phyloP scores from a whole-genome alignment of 1,284 basidiomycete genomes.

The Tremellales sp. region DNA sequence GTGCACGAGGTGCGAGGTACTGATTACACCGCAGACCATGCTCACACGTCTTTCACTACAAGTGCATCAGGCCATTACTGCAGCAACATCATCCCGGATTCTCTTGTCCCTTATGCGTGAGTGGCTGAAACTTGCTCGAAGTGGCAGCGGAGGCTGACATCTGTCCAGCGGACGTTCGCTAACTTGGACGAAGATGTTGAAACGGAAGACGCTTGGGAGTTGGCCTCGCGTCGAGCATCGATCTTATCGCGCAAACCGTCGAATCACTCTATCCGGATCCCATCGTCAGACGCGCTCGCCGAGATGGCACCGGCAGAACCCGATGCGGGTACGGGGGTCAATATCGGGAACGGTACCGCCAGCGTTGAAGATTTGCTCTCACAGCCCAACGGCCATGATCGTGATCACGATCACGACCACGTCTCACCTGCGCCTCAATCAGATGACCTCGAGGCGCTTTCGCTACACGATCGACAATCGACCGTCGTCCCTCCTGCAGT shows the following conservation, averaged over 20 bases:
- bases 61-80: slow-evolving; percentile 90
- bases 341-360: too few relatives aligned
- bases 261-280: slow-evolving; percentile 32
- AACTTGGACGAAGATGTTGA: slow-evolving; percentile 97
- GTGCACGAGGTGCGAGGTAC: too few relatives aligned
- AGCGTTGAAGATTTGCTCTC: neutral
- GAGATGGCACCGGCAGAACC: slow-evolving; percentile 8
- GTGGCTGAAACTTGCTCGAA: slow-evolving; percentile 8
- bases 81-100: slow-evolving; percentile 86
- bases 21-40: slow-evolving; percentile 58
- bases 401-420: neutral
- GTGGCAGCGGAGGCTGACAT: slow-evolving; percentile 6
- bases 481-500: slow-evolving; percentile 12
- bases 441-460: neutral
- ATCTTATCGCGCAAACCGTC: slow-evolving; percentile 39
- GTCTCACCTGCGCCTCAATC: neutral
- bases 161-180: slow-evolving; percentile 67
- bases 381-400: neutral
- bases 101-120: slow-evolving; percentile 82
- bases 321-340: slow-evolving; percentile 9
- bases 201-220: slow-evolving; percentile 54
- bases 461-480: slow-evolving; percentile 13
- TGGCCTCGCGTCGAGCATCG: slow-evolving; percentile 43
- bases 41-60: slow-evolving; percentile 97
- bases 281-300: slow-evolving; percentile 2